A percentile compares a stretch with the other conserved stretches of the same genome.
Conservation (phyloP, 257 asterid genomes). For the Solanum virginianum region DNA sequence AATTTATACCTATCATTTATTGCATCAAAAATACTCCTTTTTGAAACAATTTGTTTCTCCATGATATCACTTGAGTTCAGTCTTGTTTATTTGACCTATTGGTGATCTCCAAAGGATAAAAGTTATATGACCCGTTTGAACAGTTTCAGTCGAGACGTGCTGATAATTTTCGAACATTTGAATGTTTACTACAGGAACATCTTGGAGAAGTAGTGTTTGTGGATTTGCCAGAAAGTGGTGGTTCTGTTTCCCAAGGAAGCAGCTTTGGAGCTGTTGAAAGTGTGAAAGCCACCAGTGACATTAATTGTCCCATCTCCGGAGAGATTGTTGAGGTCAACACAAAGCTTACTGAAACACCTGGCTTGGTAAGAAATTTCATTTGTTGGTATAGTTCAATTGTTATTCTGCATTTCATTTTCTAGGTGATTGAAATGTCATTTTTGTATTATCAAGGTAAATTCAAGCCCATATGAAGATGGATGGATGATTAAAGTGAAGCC, state of each 20-base stretch:
- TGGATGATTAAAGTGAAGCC: slow-evolving; percentile 98
- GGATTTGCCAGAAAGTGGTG: slow-evolving; percentile 70
- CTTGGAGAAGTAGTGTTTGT: slow-evolving; percentile 90
- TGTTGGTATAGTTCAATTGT: not conserved
- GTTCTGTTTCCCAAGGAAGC: slow-evolving; percentile 32
- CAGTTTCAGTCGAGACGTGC: not conserved
- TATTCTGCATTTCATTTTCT: not conserved
- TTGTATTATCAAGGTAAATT: slow-evolving; percentile 35
- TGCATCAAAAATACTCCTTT: not conserved
- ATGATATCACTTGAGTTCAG: not conserved
- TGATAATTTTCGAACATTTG: not conserved
- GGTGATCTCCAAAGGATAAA: not conserved
- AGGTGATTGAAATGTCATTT: not conserved
- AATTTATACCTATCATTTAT: too few relatives aligned
- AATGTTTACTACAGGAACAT: slow-evolving; percentile 42
- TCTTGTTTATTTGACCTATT: not conserved
- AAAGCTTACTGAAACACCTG: slow-evolving; percentile 55
- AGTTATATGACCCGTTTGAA: not conserved
- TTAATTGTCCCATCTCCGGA: slow-evolving; percentile 84
- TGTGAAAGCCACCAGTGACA: slow-evolving; percentile 86
- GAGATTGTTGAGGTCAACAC: slow-evolving; percentile 68
- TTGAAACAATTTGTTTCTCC: not conserved
- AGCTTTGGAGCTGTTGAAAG: slow-evolving; percentile 80
- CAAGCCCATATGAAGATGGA: slow-evolving; percentile 84
- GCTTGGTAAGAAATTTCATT: slow-evolving; percentile 37